phyloP scores from a whole-genome alignment of 78 protist genomes.

The Tieghemostelium lacteum region DNA sequence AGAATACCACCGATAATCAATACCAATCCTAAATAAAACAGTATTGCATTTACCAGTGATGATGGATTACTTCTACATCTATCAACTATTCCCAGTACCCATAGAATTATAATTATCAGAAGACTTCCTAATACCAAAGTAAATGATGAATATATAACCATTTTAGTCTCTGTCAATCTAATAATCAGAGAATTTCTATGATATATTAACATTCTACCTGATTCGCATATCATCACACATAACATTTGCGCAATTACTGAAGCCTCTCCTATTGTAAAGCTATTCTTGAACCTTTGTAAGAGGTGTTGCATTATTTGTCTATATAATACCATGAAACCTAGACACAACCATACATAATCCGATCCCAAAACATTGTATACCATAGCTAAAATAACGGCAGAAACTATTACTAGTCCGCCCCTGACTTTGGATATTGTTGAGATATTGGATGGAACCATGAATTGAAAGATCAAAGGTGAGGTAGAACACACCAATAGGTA shows the following conservation, averaged over 20 bases:
- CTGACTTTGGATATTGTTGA: no score
- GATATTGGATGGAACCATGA: no score
- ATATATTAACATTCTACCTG: background rate
- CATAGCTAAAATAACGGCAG: no score
- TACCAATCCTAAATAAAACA: constrained; percentile 5
- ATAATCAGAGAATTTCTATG: background rate
- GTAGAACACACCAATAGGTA: no score
- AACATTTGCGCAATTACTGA: constrained; percentile 29
- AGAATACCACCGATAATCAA: background rate
- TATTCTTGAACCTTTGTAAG: constrained; percentile 8
- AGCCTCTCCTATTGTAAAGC: constrained; percentile 64
- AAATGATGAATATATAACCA: constrained; percentile 2
- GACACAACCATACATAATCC: no score
- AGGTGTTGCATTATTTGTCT: no score
- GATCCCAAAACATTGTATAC: no score
- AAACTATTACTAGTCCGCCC: no score
- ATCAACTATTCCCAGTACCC: background rate
- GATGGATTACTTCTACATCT: constrained; percentile 7
- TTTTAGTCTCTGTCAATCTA: background rate
- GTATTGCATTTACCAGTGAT: background rate
- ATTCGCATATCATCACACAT: background rate
- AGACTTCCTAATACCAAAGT: constrained; percentile 13
- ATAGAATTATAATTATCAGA: background rate
- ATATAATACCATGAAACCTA: no score
- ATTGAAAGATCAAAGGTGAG: no score